Conservation (phyloP, 768 basidiomycete genomes). For the Tricholoma flavovirens region DNA sequence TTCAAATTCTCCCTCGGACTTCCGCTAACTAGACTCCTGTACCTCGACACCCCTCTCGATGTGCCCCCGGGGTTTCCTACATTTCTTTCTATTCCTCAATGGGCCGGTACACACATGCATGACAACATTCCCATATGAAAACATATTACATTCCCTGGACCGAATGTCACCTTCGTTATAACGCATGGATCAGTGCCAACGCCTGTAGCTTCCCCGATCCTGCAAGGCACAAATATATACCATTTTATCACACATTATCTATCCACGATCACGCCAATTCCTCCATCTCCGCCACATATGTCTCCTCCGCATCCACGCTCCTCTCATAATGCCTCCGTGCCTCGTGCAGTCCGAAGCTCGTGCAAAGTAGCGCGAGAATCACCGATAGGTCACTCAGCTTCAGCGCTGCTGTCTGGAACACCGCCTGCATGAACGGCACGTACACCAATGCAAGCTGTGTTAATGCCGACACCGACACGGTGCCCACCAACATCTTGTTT, state of each 20-base stretch:
- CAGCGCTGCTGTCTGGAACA: constrained; percentile 92
- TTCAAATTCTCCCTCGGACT: too few species aligned
- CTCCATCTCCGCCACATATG: constrained; percentile 45
- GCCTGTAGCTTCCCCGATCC: neutral
- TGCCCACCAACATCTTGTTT: constrained; percentile 87
- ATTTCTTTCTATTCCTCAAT: neutral
- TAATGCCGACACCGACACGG: constrained; percentile 81
- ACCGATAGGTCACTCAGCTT: constrained; percentile 59
- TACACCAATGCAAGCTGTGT: constrained; percentile 86
- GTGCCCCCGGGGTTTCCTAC: neutral
- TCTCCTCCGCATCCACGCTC: constrained; percentile 46
- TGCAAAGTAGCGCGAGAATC: constrained; percentile 60
- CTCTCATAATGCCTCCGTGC: constrained; percentile 74
- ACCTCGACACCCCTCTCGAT: neutral
- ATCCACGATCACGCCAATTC: constrained; percentile 45
- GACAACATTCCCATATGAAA: neutral
- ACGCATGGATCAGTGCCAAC: neutral
- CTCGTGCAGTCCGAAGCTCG: constrained; percentile 72
- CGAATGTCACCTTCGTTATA: neutral
- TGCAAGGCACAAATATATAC: neutral
- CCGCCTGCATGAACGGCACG: constrained; percentile 80
- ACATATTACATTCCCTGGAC: neutral
- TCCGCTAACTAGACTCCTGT: too few species aligned
- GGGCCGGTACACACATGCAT: neutral
- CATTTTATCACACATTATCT: neutral